Base-by-base conservation (phyloP, 1,284 basidiomycete genomes). In the Ganoderma boninense region DNA sequence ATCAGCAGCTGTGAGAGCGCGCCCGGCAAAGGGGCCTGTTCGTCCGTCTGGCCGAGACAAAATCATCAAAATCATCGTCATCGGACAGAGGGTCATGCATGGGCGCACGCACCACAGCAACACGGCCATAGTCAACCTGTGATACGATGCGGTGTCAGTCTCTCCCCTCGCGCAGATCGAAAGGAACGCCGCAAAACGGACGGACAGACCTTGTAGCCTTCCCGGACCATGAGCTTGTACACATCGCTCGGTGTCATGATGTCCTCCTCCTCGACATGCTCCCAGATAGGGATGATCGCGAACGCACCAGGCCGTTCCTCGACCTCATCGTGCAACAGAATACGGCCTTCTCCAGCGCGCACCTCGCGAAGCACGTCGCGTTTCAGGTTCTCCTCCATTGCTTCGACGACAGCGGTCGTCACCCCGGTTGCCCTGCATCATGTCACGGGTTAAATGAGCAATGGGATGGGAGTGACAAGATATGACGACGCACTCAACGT, bases 311-410 rank as follows among this genome's bases (percentile, higher is more conserved):
- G 94, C 40, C 94, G 89, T 71, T 97, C 96, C 81, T 98, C 97
- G 7, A 97, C 89, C 82, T 99, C 98, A 78, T 99, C 98, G 75
- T 99, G 98, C 1, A 97, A 86, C 4, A 99, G 84, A 46, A 99
- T 90, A 40, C 95, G 90, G 2, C 97, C 97, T 38, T 88, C 83
- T n/a, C 92, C 89, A 65, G 86, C 82, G 61, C 86, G 84, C 38
- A 97, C 86, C 81, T 99, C 98, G 2, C 87, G 85, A 26, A 99
- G 83, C 18, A 99, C 90, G 77, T 99, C 98, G 60, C 88, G 87
- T 84, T 99, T 99, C 78, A 99, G 90, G 71, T 87, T 92, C 56
- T 88, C 82, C 75, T 99, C 98, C 95, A 99, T 99, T 26, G 89
- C 86, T 80, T 99, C 98, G 2, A 99, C 98, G 13, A 96, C 92